Evolutionary conservation across 2,329 filamentous ascomycete genomes (phyloP).

Genomic region (Ceratocystis eucalypticola): DNA sequence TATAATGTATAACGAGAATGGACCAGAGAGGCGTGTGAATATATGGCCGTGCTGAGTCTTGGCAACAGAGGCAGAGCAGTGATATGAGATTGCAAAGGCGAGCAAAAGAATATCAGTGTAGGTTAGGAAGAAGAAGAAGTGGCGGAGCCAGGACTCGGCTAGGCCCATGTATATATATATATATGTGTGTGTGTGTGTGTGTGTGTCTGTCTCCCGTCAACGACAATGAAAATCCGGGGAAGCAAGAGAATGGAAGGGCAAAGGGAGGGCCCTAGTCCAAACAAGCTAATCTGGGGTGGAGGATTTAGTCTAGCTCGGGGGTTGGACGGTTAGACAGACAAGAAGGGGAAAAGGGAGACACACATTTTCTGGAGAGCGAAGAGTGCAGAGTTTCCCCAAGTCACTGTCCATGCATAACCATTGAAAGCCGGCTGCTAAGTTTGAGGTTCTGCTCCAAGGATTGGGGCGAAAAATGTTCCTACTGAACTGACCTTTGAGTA

Average conservation of each 20-base stretch:
- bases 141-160: not conserved
- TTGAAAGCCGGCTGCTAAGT: not conserved
- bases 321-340: not conserved
- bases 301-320: not conserved
- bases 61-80: not conserved
- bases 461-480: not conserved
- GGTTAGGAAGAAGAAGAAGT: not conserved
- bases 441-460: constrained; percentile 14
- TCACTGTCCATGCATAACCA: not conserved
- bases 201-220: not conserved
- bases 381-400: not conserved
- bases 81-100: not conserved
- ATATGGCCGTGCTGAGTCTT: not conserved
- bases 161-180: not conserved
- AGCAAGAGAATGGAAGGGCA: not conserved
- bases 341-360: not conserved
- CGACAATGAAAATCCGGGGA: constrained; percentile 8
- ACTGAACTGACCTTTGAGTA: not conserved
- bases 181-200: not conserved
- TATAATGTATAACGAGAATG: not conserved
- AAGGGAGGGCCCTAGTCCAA: constrained; percentile 4
- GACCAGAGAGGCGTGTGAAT: not conserved
- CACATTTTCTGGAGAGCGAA: not conserved
- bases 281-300: not conserved
- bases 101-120: too few species aligned